These are phyloP conservation scores for Oropetium thomaeum DNA, from an alignment of 176 grass and related monocot species.

Conservation along the genomic window DNA sequence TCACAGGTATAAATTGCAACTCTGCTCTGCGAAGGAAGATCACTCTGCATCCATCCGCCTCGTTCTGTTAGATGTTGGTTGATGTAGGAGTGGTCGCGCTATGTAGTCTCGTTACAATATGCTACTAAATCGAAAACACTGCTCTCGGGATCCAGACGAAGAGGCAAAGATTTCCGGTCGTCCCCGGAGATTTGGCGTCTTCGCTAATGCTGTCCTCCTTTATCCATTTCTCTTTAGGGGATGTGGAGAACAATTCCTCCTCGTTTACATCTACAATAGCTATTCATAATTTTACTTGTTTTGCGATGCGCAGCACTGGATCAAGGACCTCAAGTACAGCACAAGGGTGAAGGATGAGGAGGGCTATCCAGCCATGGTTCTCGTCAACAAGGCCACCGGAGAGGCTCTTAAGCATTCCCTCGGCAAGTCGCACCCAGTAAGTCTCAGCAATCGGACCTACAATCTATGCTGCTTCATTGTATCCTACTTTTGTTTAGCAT, in stretches of 20 bases:
- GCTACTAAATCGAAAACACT: neutral
- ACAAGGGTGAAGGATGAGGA: constrained; percentile 87
- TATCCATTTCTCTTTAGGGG: neutral
- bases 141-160: neutral
- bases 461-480: neutral
- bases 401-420: constrained; percentile 82
- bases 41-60: neutral
- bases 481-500: neutral
- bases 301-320: constrained; percentile 56
- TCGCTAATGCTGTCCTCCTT: neutral
- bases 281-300: neutral
- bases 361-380: constrained; percentile 57
- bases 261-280: neutral
- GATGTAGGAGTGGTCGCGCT: neutral
- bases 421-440: constrained; percentile 67
- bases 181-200: neutral
- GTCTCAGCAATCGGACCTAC: neutral
- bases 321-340: constrained; percentile 85
- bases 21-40: neutral
- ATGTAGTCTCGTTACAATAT: neutral
- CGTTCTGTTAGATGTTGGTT: neutral
- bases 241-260: neutral
- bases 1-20: constrained; percentile 30
- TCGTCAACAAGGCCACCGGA: constrained; percentile 75
- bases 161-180: neutral